phyloP scores from a whole-genome alignment of 2,329 filamentous ascomycete species.

The Rasamsonia emersonii region DNA sequence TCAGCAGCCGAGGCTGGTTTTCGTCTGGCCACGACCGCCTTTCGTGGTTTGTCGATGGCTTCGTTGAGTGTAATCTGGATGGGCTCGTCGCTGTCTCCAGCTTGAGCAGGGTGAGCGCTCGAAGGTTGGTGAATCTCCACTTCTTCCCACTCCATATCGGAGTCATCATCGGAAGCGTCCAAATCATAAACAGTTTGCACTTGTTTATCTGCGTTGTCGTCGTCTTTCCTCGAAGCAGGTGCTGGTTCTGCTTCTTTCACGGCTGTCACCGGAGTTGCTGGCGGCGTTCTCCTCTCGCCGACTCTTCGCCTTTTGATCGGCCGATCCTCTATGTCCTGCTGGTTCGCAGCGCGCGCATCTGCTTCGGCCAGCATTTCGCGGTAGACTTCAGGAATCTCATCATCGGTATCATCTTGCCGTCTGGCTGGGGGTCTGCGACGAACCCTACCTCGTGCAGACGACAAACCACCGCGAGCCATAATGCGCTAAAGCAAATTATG shows the following conservation, averaged over 20 bases:
- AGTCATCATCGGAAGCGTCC: conserved; percentile 48
- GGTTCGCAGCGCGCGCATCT: conserved; percentile 22
- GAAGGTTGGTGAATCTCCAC: conserved; percentile 37
- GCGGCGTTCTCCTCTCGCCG: conserved; percentile 17
- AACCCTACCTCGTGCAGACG: conserved; percentile 6
- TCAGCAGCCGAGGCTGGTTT: conserved; percentile 50
- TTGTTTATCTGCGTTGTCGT: conserved; percentile 9
- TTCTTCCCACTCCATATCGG: conserved; percentile 35
- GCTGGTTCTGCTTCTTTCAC: conserved; percentile 7
- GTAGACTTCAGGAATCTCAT: conserved; percentile 30
- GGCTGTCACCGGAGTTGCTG: conserved; percentile 8
- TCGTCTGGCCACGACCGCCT: conserved; percentile 27
- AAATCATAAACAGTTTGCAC: conserved; percentile 29
- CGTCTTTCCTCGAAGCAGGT: conserved; percentile 4
- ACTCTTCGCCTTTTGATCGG: conserved; percentile 33
- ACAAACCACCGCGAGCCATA: conserved; percentile 6
- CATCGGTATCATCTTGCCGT: conserved; percentile 8
- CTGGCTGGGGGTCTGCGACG: conserved; percentile 8
- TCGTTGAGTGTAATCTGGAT: conserved; percentile 32
- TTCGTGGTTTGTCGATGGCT: conserved; percentile 15
- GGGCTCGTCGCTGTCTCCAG: conserved; percentile 15
- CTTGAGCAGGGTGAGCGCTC: conserved; percentile 12
- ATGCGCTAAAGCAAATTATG: no score
- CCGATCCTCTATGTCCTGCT: conserved; percentile 16
- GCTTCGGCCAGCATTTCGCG: conserved; percentile 35